Conservation (phyloP, 306 rosid species). For the Prunus mira region DNA sequence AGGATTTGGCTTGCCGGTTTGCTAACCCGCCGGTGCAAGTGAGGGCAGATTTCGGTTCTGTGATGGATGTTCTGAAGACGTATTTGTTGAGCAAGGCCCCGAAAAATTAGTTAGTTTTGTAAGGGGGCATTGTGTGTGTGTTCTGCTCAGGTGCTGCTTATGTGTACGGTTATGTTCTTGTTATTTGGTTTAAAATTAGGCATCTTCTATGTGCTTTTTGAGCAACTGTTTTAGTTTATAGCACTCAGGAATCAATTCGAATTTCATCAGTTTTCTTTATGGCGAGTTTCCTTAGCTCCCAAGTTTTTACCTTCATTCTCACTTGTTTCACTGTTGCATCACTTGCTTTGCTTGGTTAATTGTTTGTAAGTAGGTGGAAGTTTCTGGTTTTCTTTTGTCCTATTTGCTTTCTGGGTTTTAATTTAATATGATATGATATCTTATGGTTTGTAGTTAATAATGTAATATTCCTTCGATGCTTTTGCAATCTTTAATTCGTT, state of each 20-base stretch:
- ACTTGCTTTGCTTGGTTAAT: neutral
- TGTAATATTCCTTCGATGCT: no score
- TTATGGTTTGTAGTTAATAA: no score
- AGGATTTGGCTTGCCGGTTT: constrained; percentile 69
- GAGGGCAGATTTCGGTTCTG: constrained; percentile 77
- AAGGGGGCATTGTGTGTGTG: constrained; percentile 18
- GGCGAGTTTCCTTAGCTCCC: constrained; percentile 20
- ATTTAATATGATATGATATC: neutral
- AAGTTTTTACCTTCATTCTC: constrained; percentile 19
- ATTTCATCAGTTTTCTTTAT: constrained; percentile 6
- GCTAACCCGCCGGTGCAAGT: constrained; percentile 79
- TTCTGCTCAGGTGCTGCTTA: neutral
- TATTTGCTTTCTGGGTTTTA: neutral
- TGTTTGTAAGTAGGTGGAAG: neutral
- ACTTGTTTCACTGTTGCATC: neutral
- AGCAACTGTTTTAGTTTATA: constrained; percentile 15
- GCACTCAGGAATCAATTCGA: neutral
- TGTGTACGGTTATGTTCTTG: constrained; percentile 7
- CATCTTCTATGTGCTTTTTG: neutral
- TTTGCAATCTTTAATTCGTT: no score
- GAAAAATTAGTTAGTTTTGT: constrained; percentile 42
- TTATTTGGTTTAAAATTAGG: neutral
- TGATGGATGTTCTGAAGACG: constrained; percentile 86
- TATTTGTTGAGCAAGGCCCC: constrained; percentile 74
- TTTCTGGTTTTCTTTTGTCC: neutral